These are phyloP conservation scores for Ophiognomonia clavigignenti-juglandacearum DNA, from an alignment of 2,329 filamentous ascomycete species.

Conservation along the genomic window DNA sequence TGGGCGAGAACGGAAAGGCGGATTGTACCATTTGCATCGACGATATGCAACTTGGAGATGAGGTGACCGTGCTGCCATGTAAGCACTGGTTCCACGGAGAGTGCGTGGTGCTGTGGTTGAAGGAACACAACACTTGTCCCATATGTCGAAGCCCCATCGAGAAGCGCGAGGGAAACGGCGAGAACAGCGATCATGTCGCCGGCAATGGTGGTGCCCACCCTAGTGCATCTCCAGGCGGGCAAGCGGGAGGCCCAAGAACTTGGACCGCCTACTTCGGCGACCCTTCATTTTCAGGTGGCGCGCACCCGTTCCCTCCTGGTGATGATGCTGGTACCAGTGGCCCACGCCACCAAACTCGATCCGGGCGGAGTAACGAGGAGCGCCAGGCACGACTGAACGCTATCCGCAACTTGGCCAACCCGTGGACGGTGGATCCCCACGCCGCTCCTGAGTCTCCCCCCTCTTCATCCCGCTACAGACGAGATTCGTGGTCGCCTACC, in stretches of 20 bases:
- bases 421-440: too few relatives aligned
- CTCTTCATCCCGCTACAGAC: conserved; percentile 3
- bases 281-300: not conserved
- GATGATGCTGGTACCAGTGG: not conserved
- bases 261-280: not conserved
- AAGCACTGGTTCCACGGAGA: conserved; percentile 88
- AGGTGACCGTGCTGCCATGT: conserved; percentile 77
- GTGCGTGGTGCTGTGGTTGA: conserved; percentile 79
- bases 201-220: not conserved
- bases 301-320: not conserved
- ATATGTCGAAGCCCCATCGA: conserved; percentile 64
- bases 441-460: not conserved
- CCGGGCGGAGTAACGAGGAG: conserved; percentile 16
- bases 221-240: not conserved
- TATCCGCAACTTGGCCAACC: conserved; percentile 21
- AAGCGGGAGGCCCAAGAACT: not conserved
- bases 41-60: conserved; percentile 65
- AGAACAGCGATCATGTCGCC: not conserved
- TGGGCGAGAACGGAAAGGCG: conserved; percentile 60
- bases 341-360: conserved; percentile 8
- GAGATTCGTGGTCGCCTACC: conserved; percentile 15
- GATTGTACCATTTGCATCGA: conserved; percentile 98
- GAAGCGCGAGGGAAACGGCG: conserved; percentile 20
- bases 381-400: conserved; percentile 19
- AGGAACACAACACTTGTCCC: conserved; percentile 89